phyloP scores from a whole-genome alignment of 108 stramenopile species.

The Cylindrotheca fusiformis region DNA sequence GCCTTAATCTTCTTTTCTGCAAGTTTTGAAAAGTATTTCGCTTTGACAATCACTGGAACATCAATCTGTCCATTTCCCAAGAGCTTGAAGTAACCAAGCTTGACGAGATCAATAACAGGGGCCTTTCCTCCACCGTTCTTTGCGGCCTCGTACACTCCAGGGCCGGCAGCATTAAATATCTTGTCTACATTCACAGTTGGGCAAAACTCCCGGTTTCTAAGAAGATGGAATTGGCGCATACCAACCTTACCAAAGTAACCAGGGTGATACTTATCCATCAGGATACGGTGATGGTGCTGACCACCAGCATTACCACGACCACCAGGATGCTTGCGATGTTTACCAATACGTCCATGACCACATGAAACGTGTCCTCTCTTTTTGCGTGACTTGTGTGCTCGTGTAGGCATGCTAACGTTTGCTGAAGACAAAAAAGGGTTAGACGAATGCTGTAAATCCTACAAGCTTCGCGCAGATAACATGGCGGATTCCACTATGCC shows the following conservation, averaged over 20 bases:
- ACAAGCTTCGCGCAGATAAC: too few species aligned
- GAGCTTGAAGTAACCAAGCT: constrained; percentile 98
- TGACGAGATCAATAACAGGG: constrained; percentile 97
- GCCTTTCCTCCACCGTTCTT: constrained; percentile 95
- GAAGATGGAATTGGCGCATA: constrained; percentile 97
- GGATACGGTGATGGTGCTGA: constrained; percentile 98
- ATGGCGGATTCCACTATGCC: too few species aligned
- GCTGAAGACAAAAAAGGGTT: too few species aligned
- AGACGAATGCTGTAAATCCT: too few species aligned
- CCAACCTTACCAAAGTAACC: constrained; percentile 99
- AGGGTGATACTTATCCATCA: constrained; percentile 99
- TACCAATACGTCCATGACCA: constrained; percentile 99
- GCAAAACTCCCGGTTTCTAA: constrained; percentile 91
- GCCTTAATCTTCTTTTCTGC: constrained; percentile 99
- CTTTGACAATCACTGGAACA: constrained; percentile 99
- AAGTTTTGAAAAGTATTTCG: constrained; percentile 97
- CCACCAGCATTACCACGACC: constrained; percentile 99
- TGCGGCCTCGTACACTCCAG: constrained; percentile 95
- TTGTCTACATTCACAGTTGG: constrained; percentile 98
- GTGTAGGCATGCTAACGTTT: constrained; percentile 92
- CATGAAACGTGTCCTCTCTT: constrained; percentile 99
- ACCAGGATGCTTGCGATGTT: constrained; percentile 99
- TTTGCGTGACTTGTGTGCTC: constrained; percentile 93
- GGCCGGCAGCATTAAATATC: constrained; percentile 95
- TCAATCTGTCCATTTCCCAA: constrained; percentile 97